Evolutionary conservation across 805 yeast species (phyloP), one percentile per base, ranked within the genome.

Genomic region (Candida oleophila): DNA sequence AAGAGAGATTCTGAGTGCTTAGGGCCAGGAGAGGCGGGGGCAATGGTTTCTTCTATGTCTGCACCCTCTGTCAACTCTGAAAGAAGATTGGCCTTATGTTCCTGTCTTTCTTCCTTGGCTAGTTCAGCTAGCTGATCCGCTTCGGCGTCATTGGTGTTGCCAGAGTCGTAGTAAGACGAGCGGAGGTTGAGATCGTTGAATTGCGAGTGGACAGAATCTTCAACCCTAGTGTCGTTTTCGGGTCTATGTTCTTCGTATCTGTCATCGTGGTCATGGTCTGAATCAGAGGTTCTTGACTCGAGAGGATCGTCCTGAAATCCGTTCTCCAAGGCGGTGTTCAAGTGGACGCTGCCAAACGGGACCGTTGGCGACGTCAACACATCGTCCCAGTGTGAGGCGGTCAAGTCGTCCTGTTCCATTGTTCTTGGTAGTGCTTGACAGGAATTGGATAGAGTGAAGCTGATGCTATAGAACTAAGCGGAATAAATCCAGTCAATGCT

Each of bases 341-440:
- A 12, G n/a, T 20, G 38, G 18, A 15, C 16, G 22, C 47, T 48
- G 4, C 37, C 43, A 45, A 45, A 51, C 1, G 52, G 37, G 12
- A 21, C n/a, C 8, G 36, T 19, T n/a, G 28, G 20, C 9, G 40
- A 22, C 15, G 41, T 21, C 20, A 34, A 46, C 3, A 73, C 78
- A 53, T 82, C 87, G 47, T 77, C 86, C 88, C 87, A 83, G 48
- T 75, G 79, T 1, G 82, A 76, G 3, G 80, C 77, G 8, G 78
- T 74, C 22, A 80, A 65, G 45, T 76, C 80, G 22, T 79, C 82
- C 55, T 67, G 68, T 38, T 73, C 73, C 78, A 74, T 73, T 30
- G 30, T 50, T 28, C n/a, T n/a, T n/a, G n/a, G n/a, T n/a, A n/a
- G n/a, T n/a, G n/a, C n/a, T n/a, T n/a, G n/a, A 25, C 11, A 25